These are phyloP conservation scores for Solanum chiquidenum DNA, from an alignment of 257 asterid species.

Conservation along the genomic window DNA sequence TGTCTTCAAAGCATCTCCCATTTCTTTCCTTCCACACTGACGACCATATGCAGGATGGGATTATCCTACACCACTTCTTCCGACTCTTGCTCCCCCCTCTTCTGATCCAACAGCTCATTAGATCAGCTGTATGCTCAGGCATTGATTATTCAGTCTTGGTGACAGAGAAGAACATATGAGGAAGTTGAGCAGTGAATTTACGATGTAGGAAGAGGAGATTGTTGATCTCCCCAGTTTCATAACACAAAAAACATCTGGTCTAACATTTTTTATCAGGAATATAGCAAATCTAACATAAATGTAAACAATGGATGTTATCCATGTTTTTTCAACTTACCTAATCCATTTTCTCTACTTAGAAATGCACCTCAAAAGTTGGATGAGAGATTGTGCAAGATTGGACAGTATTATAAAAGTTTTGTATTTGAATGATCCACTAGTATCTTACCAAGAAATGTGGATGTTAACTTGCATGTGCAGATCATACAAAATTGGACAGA, in stretches of 20 bases:
- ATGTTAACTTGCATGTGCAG: neutral
- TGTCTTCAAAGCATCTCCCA: neutral
- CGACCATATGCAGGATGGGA: neutral
- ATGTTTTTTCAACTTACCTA: neutral
- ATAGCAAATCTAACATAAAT: neutral
- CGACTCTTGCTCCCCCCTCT: neutral
- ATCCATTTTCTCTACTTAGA: neutral
- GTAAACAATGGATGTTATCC: neutral
- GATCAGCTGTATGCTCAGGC: neutral
- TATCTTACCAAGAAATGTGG: neutral
- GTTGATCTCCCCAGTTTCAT: neutral
- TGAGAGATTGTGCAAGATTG: neutral
- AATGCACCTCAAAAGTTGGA: neutral
- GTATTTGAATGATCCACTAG: neutral
- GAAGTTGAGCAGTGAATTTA: neutral
- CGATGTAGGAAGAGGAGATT: neutral
- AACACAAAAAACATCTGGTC: neutral
- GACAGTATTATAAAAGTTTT: neutral
- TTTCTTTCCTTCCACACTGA: neutral
- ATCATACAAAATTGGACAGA: neutral
- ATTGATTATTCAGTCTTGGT: neutral
- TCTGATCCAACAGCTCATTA: neutral
- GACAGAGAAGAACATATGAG: neutral
- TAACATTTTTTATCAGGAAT: neutral
- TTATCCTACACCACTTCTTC: neutral